phyloP scores from a whole-genome alignment of 1,284 basidiomycete species.

The Cutaneotrichosporon sp. region DNA sequence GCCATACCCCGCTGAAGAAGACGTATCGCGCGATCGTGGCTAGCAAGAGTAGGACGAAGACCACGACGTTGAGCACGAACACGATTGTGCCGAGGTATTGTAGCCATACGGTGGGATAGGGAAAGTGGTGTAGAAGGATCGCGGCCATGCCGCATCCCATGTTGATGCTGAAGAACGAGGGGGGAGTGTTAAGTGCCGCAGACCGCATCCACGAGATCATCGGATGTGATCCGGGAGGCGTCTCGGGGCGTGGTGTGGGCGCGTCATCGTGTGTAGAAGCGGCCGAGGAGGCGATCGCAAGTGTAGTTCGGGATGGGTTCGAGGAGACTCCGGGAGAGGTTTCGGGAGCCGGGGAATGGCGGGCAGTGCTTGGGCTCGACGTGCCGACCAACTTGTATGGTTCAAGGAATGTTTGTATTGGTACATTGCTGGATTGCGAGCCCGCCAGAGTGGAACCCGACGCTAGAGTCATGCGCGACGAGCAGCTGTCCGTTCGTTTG shows the following conservation, averaged over 20 bases:
- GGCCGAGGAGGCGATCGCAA: background rate
- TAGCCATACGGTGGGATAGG: conserved; percentile 54
- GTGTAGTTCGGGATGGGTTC: no score
- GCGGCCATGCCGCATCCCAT: conserved; percentile 57
- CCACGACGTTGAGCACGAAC: conserved; percentile 65
- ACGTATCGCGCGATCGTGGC: conserved; percentile 59
- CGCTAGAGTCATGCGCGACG: conserved; percentile 4
- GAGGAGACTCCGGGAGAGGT: no score
- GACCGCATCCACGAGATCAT: conserved; percentile 1
- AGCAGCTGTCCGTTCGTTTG: background rate
- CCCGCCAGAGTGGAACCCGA: conserved; percentile 3
- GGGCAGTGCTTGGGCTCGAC: no score
- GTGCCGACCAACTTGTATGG: no score
- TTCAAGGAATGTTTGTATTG: no score
- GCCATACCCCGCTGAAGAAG: conserved; percentile 62
- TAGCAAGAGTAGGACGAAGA: conserved; percentile 62
- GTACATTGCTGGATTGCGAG: background rate
- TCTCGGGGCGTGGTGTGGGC: background rate
- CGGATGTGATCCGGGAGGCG: background rate
- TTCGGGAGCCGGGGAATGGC: no score
- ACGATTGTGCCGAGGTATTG: conserved; percentile 56
- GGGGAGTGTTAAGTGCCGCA: conserved; percentile 27
- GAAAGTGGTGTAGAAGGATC: conserved; percentile 55
- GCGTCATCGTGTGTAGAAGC: background rate
- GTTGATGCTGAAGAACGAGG: conserved; percentile 41